These are phyloP conservation scores for Taiwanofungus camphoratus DNA, from an alignment of 1,284 basidiomycete genomes.

Conservation along the genomic window DNA sequence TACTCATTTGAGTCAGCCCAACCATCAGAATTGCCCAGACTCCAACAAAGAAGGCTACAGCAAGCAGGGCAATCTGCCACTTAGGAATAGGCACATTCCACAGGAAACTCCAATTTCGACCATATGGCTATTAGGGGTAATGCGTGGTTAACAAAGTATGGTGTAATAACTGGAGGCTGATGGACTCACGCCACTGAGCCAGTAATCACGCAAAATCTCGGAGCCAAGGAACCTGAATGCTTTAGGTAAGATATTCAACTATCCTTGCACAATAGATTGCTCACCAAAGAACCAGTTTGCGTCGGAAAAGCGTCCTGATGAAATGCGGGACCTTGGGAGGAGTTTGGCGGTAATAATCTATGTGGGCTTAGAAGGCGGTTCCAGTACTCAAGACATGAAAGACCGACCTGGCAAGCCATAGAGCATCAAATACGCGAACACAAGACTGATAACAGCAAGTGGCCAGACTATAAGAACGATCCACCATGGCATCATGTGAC, in stretches of 20 bases:
- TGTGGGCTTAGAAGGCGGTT: background rate
- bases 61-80: slow-evolving; percentile 77
- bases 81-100: slow-evolving; percentile 82
- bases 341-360: slow-evolving; percentile 82
- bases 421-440: slow-evolving; percentile 78
- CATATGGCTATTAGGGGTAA: slow-evolving; percentile 57
- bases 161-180: slow-evolving; percentile 1
- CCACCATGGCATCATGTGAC: slow-evolving; percentile 69
- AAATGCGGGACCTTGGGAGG: slow-evolving; percentile 93
- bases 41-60: slow-evolving; percentile 79
- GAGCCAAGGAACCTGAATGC: slow-evolving; percentile 65
- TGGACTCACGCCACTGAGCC: slow-evolving; percentile 79
- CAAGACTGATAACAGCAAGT: slow-evolving; percentile 63
- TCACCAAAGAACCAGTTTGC: slow-evolving; percentile 84
- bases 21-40: slow-evolving; percentile 76
- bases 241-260: background rate
- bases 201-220: slow-evolving; percentile 86
- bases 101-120: slow-evolving; percentile 90
- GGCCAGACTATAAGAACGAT: slow-evolving; percentile 84
- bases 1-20: slow-evolving; percentile 80
- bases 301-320: slow-evolving; percentile 78
- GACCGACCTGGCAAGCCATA: slow-evolving; percentile 76
- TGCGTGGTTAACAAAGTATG: background rate
- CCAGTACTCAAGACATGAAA: background rate
- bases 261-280: slow-evolving; percentile 1